phyloP scores from a whole-genome alignment of 768 basidiomycete species.

The Steccherinum ochraceum region DNA sequence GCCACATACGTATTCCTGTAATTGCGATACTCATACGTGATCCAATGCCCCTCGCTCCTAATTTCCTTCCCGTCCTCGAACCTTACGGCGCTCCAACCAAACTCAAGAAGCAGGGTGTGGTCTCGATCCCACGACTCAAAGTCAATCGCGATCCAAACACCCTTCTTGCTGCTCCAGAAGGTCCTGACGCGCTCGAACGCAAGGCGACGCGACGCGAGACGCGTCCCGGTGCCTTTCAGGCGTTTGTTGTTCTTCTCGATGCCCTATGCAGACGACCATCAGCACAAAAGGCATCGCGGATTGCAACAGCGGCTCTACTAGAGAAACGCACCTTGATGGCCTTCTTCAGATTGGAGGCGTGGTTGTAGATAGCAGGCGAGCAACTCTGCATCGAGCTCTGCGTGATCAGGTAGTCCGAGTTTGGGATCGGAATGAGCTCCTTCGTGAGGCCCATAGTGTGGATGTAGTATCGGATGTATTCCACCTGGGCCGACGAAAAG shows the following conservation, averaged over 20 bases:
- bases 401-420: constrained; percentile 69
- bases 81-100: constrained; percentile 63
- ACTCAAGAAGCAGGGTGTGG: constrained; percentile 69
- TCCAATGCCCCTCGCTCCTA: constrained; percentile 48
- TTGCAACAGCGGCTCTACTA: background rate
- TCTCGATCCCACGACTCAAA: constrained; percentile 83
- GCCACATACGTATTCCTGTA: constrained; percentile 63
- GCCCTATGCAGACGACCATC: constrained; percentile 34
- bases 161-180: constrained; percentile 55
- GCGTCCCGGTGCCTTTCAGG: constrained; percentile 56
- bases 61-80: constrained; percentile 50
- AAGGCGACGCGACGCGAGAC: constrained; percentile 49
- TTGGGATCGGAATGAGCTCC: constrained; percentile 62
- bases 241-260: constrained; percentile 79
- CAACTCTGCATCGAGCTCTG: constrained; percentile 50
- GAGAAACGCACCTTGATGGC: constrained; percentile 47
- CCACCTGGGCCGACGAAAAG: constrained; percentile 79
- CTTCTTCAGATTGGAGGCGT: constrained; percentile 47
- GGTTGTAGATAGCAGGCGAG: constrained; percentile 49
- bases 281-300: background rate
- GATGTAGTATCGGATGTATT: constrained; percentile 82
- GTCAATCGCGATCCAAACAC: constrained; percentile 74
- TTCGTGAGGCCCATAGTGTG: constrained; percentile 66
- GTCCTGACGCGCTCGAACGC: constrained; percentile 64
- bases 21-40: constrained; percentile 55